phyloP scores from a whole-genome alignment of 2,329 filamentous ascomycete genomes.

The Monilinia fructicola region DNA sequence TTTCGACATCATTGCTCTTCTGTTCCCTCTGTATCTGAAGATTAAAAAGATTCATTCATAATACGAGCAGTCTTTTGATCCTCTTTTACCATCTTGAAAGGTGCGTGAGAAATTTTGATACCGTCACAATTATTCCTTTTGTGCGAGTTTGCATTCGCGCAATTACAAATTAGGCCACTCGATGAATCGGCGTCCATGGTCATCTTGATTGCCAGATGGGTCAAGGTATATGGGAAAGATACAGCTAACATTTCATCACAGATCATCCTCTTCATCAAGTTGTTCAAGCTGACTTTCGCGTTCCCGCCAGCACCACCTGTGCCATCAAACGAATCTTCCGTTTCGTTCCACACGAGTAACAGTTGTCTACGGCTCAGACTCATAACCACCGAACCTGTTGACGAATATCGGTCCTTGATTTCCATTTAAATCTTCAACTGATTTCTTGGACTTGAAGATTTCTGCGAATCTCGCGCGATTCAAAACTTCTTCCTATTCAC shows the following conservation, averaged over 20 bases:
- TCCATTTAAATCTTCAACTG: constrained; percentile 22
- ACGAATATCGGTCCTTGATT: constrained; percentile 26
- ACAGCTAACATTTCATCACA: constrained; percentile 20
- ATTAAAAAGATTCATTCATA: not conserved
- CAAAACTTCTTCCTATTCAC: not conserved
- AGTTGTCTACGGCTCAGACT: constrained; percentile 27
- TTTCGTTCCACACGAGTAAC: constrained; percentile 33
- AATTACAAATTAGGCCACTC: constrained; percentile 12
- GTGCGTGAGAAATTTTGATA: constrained; percentile 16
- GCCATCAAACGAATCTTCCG: constrained; percentile 35
- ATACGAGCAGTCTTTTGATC: not conserved
- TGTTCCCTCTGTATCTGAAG: not conserved
- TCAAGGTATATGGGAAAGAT: constrained; percentile 22
- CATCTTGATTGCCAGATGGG: constrained; percentile 11
- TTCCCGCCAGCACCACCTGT: constrained; percentile 33
- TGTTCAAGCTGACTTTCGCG: constrained; percentile 27
- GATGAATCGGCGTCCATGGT: not conserved
- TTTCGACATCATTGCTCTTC: constrained; percentile 5
- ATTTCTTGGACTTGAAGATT: constrained; percentile 19
- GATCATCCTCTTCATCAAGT: constrained; percentile 24
- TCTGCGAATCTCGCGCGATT: constrained; percentile 17
- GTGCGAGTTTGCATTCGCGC: constrained; percentile 18
- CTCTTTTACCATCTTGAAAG: constrained; percentile 13
- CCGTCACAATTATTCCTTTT: constrained; percentile 6
- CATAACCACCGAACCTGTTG: constrained; percentile 9